Conservation (phyloP, 257 asterid species). For the Cynanchum wilfordii region DNA sequence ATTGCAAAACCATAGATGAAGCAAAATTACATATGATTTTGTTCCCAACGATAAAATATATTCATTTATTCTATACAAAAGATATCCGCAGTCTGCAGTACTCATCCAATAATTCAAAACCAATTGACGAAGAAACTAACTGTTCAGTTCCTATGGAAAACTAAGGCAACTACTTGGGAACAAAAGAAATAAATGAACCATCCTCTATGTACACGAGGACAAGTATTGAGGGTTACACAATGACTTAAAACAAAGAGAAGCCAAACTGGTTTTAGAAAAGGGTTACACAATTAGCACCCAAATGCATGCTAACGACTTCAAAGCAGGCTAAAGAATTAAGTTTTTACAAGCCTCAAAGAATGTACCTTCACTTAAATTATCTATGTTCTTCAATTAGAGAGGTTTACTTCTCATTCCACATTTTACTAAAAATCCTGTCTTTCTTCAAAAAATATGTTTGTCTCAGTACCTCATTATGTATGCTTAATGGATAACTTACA, state of each 20-base stretch:
- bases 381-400: not conserved
- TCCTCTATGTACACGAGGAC: not conserved
- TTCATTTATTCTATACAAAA: not conserved
- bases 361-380: not conserved
- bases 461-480: not conserved
- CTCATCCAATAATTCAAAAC: not conserved
- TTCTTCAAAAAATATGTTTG: not conserved
- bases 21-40: not conserved
- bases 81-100: not conserved
- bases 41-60: not conserved
- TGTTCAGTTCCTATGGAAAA: not conserved
- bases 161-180: not conserved
- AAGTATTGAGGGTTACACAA: not conserved
- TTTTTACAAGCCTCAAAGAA: not conserved
- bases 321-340: not conserved
- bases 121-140: not conserved
- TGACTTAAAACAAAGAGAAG: not conserved
- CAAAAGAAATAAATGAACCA: not conserved
- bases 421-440: not conserved
- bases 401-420: not conserved
- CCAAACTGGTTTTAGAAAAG: not conserved
- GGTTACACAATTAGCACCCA: not conserved
- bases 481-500: not conserved
- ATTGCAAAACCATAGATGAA: not conserved
- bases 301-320: no score